Evolutionary conservation across 495 filamentous ascomycete genomes (phyloP).

Genomic region (Darksidea phi): DNA sequence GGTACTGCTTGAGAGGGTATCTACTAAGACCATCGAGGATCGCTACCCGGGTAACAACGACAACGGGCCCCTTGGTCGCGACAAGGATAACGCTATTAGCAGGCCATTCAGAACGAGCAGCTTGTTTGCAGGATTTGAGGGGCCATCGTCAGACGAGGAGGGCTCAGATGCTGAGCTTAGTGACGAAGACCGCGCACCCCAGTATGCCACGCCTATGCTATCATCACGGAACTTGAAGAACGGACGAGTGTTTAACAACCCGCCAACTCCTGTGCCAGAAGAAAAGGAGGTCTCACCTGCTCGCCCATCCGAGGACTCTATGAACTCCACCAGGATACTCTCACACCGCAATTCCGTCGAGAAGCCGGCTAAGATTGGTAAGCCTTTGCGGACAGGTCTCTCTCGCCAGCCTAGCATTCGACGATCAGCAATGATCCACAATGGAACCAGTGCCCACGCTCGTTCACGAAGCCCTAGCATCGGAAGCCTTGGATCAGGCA

Average conservation of each 20-base stretch:
- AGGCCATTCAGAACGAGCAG: conserved; percentile 74
- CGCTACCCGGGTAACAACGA: conserved; percentile 81
- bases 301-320: conserved; percentile 28
- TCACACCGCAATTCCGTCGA: conserved; percentile 36
- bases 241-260: conserved; percentile 41
- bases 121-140: conserved; percentile 82
- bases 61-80: conserved; percentile 67
- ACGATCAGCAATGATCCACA: conserved; percentile 71
- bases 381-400: conserved; percentile 29
- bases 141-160: conserved; percentile 55
- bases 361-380: conserved; percentile 31
- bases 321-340: conserved; percentile 9
- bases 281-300: conserved; percentile 42
- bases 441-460: conserved; percentile 68
- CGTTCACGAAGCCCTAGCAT: conserved; percentile 76
- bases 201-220: conserved; percentile 30
- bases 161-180: conserved; percentile 43
- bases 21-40: conserved; percentile 51
- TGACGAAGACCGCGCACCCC: conserved; percentile 49
- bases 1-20: conserved; percentile 13
- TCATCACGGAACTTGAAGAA: conserved; percentile 37
- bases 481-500: conserved; percentile 51
- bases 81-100: conserved; percentile 57
- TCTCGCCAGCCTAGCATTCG: conserved; percentile 54
- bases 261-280: conserved; percentile 46